Conservation (phyloP, 345 rosid genomes). For the Physaria fendleri region DNA sequence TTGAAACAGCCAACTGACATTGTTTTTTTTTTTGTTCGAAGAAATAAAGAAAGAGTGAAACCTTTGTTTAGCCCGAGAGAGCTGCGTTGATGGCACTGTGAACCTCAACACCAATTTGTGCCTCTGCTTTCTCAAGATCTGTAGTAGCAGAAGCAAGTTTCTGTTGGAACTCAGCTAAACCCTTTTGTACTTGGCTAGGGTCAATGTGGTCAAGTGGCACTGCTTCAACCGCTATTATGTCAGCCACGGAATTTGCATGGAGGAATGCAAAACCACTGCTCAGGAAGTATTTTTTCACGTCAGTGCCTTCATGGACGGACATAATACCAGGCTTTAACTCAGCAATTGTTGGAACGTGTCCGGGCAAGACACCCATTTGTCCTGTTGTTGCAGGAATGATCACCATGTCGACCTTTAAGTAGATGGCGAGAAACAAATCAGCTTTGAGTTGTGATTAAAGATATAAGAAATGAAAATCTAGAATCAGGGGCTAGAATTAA, state of each 20-base stretch:
- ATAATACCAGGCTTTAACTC: conserved; percentile 86
- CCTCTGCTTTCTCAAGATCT: conserved; percentile 77
- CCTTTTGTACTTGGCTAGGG: conserved; percentile 69
- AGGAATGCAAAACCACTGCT: conserved; percentile 89
- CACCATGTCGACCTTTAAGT: conserved; percentile 84
- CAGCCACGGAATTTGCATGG: conserved; percentile 79
- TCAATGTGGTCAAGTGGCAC: conserved; percentile 69
- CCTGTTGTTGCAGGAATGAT: conserved; percentile 87
- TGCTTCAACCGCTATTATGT: conserved; percentile 66
- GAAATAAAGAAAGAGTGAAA: conserved; percentile 10
- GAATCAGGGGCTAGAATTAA: neutral
- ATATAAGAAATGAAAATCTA: neutral
- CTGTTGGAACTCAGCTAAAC: conserved; percentile 73
- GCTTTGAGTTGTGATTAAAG: neutral
- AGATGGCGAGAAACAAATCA: conserved; percentile 6
- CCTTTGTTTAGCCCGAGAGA: conserved; percentile 41
- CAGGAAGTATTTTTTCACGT: conserved; percentile 59
- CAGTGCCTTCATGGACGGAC: conserved; percentile 83
- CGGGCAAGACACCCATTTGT: conserved; percentile 91
- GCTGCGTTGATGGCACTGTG: conserved; percentile 71
- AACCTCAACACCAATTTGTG: conserved; percentile 77
- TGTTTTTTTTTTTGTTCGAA: neutral
- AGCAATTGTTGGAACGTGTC: conserved; percentile 76
- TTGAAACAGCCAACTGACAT: conserved; percentile 18
- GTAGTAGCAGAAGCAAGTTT: conserved; percentile 69